phyloP scores from a whole-genome alignment of 2,329 filamentous ascomycete genomes.

The Talaromyces sp. region DNA sequence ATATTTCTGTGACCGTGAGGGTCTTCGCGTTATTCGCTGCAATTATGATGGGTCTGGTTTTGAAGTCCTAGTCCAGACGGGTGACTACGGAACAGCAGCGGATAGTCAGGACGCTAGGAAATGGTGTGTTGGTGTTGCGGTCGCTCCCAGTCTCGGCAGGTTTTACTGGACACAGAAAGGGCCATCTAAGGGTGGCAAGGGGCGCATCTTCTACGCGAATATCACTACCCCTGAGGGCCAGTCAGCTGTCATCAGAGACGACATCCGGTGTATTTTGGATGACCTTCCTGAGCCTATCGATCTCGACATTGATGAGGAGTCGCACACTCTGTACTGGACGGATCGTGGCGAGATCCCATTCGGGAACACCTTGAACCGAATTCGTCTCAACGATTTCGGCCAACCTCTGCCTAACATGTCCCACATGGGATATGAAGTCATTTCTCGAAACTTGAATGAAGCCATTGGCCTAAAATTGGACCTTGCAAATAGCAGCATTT shows the following conservation, averaged over 20 bases:
- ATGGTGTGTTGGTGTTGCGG: constrained; percentile 54
- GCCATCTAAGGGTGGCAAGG: constrained; percentile 44
- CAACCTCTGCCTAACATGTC: constrained; percentile 20
- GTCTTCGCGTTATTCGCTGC: constrained; percentile 30
- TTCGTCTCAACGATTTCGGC: constrained; percentile 15
- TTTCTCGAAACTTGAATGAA: constrained; percentile 38
- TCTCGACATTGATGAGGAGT: constrained; percentile 47
- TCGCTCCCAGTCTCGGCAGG: constrained; percentile 38
- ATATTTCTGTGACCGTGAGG: constrained; percentile 43
- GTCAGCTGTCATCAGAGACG: constrained; percentile 27
- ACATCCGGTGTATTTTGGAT: constrained; percentile 41
- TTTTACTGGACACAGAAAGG: constrained; percentile 61
- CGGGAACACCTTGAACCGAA: constrained; percentile 50
- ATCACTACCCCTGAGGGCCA: constrained; percentile 34
- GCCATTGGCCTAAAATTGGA: too few relatives aligned
- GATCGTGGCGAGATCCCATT: constrained; percentile 54
- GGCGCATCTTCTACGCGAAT: constrained; percentile 49
- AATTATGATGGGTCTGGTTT: constrained; percentile 30
- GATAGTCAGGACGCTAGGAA: constrained; percentile 24
- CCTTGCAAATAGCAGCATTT: too few relatives aligned
- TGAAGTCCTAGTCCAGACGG: constrained; percentile 36
- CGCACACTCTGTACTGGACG: constrained; percentile 52
- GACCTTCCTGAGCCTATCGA: constrained; percentile 54
- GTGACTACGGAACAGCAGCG: constrained; percentile 18
- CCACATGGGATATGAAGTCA: constrained; percentile 17